phyloP scores from a whole-genome alignment of 2,329 filamentous ascomycete species.

The Aspergillus vadensis region DNA sequence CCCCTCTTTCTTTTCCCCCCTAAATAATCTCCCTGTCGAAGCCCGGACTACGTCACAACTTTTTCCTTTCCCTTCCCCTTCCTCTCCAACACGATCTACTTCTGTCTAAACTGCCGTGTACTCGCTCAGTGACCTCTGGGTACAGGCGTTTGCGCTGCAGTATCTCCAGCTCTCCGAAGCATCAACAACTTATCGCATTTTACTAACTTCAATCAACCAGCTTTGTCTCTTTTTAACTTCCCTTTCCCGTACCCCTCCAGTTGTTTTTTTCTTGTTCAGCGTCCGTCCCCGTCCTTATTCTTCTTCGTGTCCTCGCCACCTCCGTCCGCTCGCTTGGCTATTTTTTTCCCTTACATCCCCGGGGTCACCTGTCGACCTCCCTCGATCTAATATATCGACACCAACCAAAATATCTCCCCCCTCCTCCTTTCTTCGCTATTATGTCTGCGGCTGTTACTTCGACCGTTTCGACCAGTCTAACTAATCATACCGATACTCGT shows the following conservation, averaged over 20 bases:
- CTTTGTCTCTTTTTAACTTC: constrained; percentile 18
- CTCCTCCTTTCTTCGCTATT: constrained; percentile 17
- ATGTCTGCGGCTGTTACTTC: constrained; percentile 47
- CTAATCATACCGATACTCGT: constrained; percentile 30
- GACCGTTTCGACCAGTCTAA: constrained; percentile 35
- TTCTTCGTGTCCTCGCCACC: constrained; percentile 15
- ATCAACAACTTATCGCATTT: constrained; percentile 12
- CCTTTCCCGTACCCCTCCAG: constrained; percentile 2
- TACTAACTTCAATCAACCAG: constrained; percentile 3
- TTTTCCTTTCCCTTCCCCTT: constrained; percentile 21
- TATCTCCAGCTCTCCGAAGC: constrained; percentile 3
- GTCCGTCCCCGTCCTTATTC: constrained; percentile 18
- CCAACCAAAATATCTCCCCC: too few relatives aligned
- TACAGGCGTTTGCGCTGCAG: not conserved
- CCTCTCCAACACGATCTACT: constrained; percentile 6
- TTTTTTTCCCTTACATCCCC: constrained; percentile 16
- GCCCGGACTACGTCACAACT: constrained; percentile 43
- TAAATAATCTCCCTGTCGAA: constrained; percentile 37
- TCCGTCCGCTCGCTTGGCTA: constrained; percentile 25
- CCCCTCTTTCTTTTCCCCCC: constrained; percentile 31
- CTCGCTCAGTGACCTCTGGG: constrained; percentile 10
- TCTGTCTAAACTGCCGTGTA: not conserved
- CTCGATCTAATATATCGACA: constrained; percentile 21
- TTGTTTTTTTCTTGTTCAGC: constrained; percentile 11
- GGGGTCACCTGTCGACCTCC: constrained; percentile 23